Conservation (phyloP, 805 yeast genomes). For the Candida xiaguanensis region DNA sequence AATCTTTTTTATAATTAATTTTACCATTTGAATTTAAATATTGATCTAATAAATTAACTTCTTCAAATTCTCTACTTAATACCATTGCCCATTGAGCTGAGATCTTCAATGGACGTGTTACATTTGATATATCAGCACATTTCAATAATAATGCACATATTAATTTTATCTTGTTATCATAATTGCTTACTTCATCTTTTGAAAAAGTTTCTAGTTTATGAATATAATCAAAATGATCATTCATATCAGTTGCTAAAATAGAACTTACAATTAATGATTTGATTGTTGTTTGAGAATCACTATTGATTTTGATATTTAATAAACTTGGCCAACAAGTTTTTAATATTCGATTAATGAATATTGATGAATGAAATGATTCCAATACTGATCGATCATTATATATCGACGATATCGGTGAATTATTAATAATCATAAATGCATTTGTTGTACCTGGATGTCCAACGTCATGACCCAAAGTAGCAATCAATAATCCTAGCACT, state of each 20-base stretch:
- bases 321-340: constrained; percentile 35
- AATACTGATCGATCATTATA: constrained; percentile 68
- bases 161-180: constrained; percentile 30
- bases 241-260: constrained; percentile 80
- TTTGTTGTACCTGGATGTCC: constrained; percentile 98
- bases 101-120: constrained; percentile 71
- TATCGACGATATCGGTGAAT: constrained; percentile 59
- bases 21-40: constrained; percentile 12
- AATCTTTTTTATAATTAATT: constrained; percentile 9
- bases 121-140: constrained; percentile 95
- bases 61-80: constrained; percentile 73
- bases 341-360: constrained; percentile 46
- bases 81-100: constrained; percentile 85
- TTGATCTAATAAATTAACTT: constrained; percentile 53
- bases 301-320: constrained; percentile 17
- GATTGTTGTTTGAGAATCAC: constrained; percentile 17
- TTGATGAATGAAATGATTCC: constrained; percentile 76
- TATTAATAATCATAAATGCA: constrained; percentile 54
- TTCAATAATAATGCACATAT: constrained; percentile 72
- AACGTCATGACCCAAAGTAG: constrained; percentile 92
- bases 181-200: constrained; percentile 12
- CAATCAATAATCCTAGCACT: constrained; percentile 59
- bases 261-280: constrained; percentile 31
- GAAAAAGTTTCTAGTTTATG: constrained; percentile 38
- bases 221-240: constrained; percentile 73